Percentiles rank a stretch among this genome's conserved stretches.
phyloP scores from a whole-genome alignment of 257 asterid genomes.

The Solanum ossicruentum region DNA sequence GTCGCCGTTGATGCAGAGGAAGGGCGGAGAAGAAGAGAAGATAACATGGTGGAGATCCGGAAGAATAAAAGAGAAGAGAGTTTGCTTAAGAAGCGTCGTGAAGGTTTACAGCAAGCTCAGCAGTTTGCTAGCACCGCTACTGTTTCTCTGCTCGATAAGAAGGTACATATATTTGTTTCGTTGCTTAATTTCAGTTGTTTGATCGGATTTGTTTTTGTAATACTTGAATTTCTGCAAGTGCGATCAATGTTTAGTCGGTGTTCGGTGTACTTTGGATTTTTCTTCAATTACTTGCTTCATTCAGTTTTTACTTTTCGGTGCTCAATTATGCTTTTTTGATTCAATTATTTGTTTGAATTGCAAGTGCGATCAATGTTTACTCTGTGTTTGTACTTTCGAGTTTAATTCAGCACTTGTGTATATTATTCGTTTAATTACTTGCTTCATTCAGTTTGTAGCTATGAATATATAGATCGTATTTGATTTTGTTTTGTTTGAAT shows the following conservation, averaged over 20 bases:
- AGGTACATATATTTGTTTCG: slow-evolving; percentile 24
- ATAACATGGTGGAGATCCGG: slow-evolving; percentile 95
- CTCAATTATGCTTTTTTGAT: not conserved
- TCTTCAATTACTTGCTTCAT: not conserved
- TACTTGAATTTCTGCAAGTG: not conserved
- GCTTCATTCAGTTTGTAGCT: not conserved
- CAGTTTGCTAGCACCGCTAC: slow-evolving; percentile 39
- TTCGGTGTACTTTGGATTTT: not conserved
- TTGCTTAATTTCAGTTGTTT: not conserved
- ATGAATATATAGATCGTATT: not conserved
- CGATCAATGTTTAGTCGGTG: not conserved
- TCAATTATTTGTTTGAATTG: not conserved
- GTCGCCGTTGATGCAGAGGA: slow-evolving; percentile 97
- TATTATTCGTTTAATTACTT: too few species aligned
- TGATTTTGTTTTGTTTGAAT: not conserved
- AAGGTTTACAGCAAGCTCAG: slow-evolving; percentile 50
- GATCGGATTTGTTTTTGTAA: not conserved
- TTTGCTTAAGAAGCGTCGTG: slow-evolving; percentile 81
- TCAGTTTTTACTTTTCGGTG: not conserved
- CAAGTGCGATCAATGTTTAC: not conserved
- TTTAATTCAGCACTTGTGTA: too few species aligned
- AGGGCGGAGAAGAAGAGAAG: slow-evolving; percentile 88
- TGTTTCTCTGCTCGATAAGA: slow-evolving; percentile 56
- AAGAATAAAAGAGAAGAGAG: slow-evolving; percentile 81
- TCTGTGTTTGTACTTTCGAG: not conserved